Conservation (phyloP, 441 rosid genomes). For the Erodium trifolium region DNA sequence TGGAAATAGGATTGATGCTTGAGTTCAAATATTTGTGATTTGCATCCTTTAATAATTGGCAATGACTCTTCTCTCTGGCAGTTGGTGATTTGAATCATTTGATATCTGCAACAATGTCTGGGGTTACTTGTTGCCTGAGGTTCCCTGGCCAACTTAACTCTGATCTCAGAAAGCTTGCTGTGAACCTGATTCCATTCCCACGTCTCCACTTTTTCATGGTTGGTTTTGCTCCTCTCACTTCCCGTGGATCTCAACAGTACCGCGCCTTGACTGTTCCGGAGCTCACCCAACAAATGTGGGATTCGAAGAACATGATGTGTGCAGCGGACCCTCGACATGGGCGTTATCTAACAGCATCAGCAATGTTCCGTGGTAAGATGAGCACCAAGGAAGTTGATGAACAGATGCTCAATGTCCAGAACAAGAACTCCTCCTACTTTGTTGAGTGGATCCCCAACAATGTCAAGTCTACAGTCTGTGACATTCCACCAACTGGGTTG, state of each 20-base stretch:
- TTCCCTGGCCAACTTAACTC: slow-evolving; percentile 79
- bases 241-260: slow-evolving; percentile 79
- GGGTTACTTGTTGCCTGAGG: slow-evolving; percentile 23
- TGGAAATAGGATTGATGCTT: too few species aligned
- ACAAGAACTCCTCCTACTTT: slow-evolving; percentile 77
- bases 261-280: slow-evolving; percentile 19
- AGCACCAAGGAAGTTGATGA: slow-evolving; percentile 36
- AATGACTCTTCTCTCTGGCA: slow-evolving; percentile 16
- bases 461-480: slow-evolving; percentile 74
- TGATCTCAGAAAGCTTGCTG: slow-evolving; percentile 67
- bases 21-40: too few species aligned
- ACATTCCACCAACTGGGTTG: slow-evolving; percentile 67
- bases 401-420: slow-evolving; percentile 74
- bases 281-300: too few species aligned
- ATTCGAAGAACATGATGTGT: too few species aligned
- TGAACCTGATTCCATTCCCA: slow-evolving; percentile 73
- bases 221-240: slow-evolving; percentile 22
- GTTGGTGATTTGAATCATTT: slow-evolving; percentile 75
- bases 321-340: too few species aligned
- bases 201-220: slow-evolving; percentile 87
- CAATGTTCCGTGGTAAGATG: too few species aligned
- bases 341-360: too few species aligned
- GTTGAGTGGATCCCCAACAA: slow-evolving; percentile 82
- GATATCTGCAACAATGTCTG: slow-evolving; percentile 83
- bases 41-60: not conserved